Base-by-base conservation (phyloP, 1,284 basidiomycete species). In the Phylloboletellus chloephorus region DNA sequence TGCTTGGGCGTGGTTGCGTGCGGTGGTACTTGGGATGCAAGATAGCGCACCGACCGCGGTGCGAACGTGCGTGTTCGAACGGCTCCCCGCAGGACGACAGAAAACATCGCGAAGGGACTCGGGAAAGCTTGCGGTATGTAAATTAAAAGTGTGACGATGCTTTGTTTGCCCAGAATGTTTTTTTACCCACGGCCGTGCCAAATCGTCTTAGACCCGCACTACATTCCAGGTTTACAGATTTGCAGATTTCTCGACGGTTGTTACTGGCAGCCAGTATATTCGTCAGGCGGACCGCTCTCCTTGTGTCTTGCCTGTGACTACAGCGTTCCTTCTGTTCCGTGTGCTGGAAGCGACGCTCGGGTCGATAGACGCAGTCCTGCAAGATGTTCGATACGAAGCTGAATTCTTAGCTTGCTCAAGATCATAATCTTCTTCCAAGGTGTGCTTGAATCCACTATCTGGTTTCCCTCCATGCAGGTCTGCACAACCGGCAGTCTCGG, bases 161-260 rank as follows among this genome's bases (percentile, higher is more conserved):
- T 17, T 30, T 30, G 29, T 30, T 30, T 30, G 15, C 7, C 23
- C 23, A 24, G 23, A 24, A 6, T 24, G 7, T 24, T 10, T 7
- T 16, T 16, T 15, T 15, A 16, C 28, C 28, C n/a, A 16, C 28
- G 15, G 15, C 28, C 13, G n/a, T n/a, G 21, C 7, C 13, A 16
- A 6, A 38, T 15, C 26, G n/a, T n/a, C n/a, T n/a, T n/a, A n/a
- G n/a, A n/a, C n/a, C n/a, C n/a, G n/a, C n/a, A n/a, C n/a, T n/a
- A 76, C 74, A 0, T 66, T 81, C 29, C 74, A 81, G 67, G 82
- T 85, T 53, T 82, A 86, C 61, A 84, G 85, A 58, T 79, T 86
- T 37, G 84, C 82, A 8, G 82, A 79, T 53, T 74, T 80, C 46
- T 79, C 76, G 3, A 77, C 44, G 74, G 76, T 74, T 25, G 9